Percentiles rank a stretch among this genome's conserved stretches.
phyloP scores from a whole-genome alignment of 2,329 filamentous ascomycete species.

The Fusarium sp. region DNA sequence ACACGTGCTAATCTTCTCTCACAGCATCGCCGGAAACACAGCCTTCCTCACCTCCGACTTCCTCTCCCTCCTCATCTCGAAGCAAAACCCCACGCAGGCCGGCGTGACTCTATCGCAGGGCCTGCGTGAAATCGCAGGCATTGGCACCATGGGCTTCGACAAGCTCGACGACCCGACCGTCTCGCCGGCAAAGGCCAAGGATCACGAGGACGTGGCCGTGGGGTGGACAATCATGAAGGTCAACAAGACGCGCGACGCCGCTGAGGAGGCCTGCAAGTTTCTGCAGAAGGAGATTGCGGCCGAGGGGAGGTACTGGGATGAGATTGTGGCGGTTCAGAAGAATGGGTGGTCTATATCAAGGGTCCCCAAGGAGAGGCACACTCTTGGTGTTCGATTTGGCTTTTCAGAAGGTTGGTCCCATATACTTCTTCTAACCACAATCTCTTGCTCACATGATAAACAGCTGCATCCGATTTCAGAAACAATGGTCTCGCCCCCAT shows the following conservation, averaged over 20 bases:
- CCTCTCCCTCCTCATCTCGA: slow-evolving; percentile 85
- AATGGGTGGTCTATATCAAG: slow-evolving; percentile 89
- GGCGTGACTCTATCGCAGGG: slow-evolving; percentile 76
- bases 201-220: slow-evolving; percentile 67
- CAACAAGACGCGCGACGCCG: slow-evolving; percentile 77
- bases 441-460: slow-evolving; percentile 43
- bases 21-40: slow-evolving; percentile 61
- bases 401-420: slow-evolving; percentile 77
- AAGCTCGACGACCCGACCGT: slow-evolving; percentile 71
- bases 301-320: slow-evolving; percentile 90
- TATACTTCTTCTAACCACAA: no score
- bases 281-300: slow-evolving; percentile 81
- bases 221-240: slow-evolving; percentile 86
- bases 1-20: neutral
- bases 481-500: slow-evolving; percentile 85
- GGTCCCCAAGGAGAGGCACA: slow-evolving; percentile 77
- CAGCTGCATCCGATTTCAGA: slow-evolving; percentile 68
- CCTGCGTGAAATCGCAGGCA: slow-evolving; percentile 77
- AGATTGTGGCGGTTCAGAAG: slow-evolving; percentile 83
- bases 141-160: slow-evolving; percentile 79
- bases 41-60: slow-evolving; percentile 82
- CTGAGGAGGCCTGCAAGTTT: slow-evolving; percentile 77
- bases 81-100: slow-evolving; percentile 79
- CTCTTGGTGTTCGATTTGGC: slow-evolving; percentile 88
- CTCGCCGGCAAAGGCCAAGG: slow-evolving; percentile 65